Evolutionary conservation across 768 basidiomycete species (phyloP), one percentile per base, ranked within the genome.

Genomic region (Trametes cinnabarina): DNA sequence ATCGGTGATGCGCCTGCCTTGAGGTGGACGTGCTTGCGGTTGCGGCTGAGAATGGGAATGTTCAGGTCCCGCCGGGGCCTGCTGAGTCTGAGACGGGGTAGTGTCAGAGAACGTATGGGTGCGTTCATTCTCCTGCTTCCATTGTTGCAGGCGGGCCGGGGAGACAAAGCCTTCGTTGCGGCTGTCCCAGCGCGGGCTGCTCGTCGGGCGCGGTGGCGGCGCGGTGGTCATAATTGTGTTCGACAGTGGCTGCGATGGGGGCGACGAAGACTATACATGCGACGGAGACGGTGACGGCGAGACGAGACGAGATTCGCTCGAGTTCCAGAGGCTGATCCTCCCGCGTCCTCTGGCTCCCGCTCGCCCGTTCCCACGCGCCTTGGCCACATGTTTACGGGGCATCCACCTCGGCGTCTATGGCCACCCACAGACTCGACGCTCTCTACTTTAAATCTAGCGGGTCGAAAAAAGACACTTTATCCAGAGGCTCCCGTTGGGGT

Each of bases 161-260:
- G 72, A 68, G 30, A 76, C 66, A 57, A 76, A 75, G 51, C 69
- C 71, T 25, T 67, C 65, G 46, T 74, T 73, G 23, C 72, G 71
- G 53, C 50, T 69, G 53, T 74, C 74, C 74, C 74, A 76, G 54
- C 72, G 68, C 7, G 73, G 70, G 26, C 68, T 73, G 43, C 64
- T 65, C 1, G 55, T 40, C 35, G 43, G 57, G 35, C 59, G 61
- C 25, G 58, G 68, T 39, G 47, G 58, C 43, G 47, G 57, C 41
- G 32, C 52, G 44, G 58, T 42, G 51, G 64, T 62, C 57, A 52
- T 64, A 47, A 57, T 61, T 53, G 63, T 59, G 51, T 11, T 25
- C 37, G 20, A 20, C 35, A 35, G 10, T 35, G 52, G 19, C 12
- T 32, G 35, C 19, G 55, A 43, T 14, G 49, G 34, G 19, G 53